Evolutionary conservation across 139 green algal species (phyloP).

Genomic region (Eudorina sp.): DNA sequence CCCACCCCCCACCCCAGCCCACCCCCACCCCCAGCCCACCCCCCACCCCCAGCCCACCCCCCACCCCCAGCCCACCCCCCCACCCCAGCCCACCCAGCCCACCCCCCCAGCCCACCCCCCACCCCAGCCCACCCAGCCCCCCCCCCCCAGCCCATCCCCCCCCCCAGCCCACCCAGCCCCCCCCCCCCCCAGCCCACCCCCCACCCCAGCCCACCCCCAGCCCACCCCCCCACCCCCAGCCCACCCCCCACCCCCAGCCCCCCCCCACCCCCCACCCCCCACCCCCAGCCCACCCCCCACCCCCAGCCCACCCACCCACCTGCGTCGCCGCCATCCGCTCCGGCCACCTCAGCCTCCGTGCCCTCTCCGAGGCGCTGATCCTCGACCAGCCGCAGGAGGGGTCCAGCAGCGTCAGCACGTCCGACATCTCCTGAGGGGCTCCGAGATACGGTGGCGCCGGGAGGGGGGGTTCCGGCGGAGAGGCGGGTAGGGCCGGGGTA

Average conservation of each 20-base stretch:
- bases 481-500: too few species aligned
- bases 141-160: too few species aligned
- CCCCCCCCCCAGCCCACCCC: neutral
- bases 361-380: neutral
- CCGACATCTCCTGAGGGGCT: slow-evolving; percentile 51
- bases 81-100: neutral
- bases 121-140: too few species aligned
- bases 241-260: too few species aligned
- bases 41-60: too few species aligned
- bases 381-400: slow-evolving; percentile 31
- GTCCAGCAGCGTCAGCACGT: slow-evolving; percentile 54
- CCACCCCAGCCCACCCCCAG: neutral
- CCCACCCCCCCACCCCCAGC: too few species aligned
- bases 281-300: too few species aligned
- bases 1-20: neutral
- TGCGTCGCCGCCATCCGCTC: slow-evolving; percentile 81
- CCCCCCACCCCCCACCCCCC: neutral
- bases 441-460: neutral
- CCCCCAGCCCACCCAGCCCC: neutral
- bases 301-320: slow-evolving; percentile 43
- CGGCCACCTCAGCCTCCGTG: slow-evolving; percentile 76
- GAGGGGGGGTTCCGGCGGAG: neutral
- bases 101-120: neutral
- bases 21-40: too few species aligned
- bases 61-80: too few species aligned